Evolutionary conservation across 306 rosid species (phyloP).

Genomic region (Boehmeria nivea): DNA sequence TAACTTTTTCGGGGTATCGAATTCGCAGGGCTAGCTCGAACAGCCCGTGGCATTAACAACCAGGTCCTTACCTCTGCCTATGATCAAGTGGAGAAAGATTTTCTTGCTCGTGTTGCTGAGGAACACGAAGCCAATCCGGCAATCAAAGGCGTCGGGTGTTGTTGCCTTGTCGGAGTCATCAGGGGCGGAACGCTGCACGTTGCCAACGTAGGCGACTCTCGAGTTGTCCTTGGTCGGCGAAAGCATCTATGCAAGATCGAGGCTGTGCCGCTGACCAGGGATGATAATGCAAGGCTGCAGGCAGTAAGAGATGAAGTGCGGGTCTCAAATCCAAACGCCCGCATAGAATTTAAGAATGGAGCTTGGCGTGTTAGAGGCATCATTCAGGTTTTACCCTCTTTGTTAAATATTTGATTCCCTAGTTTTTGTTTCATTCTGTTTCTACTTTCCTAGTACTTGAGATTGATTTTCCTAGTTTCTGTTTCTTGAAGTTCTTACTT

Average conservation of each 20-base stretch:
- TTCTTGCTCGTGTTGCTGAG: constrained; percentile 75
- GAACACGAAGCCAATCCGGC: constrained; percentile 63
- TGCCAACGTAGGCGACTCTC: constrained; percentile 82
- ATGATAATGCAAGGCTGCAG: constrained; percentile 77
- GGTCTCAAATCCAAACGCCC: constrained; percentile 74
- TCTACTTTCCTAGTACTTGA: too few species aligned
- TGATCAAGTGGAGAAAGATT: constrained; percentile 81
- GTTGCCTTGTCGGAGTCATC: constrained; percentile 80
- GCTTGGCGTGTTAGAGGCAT: constrained; percentile 93
- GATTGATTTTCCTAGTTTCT: too few species aligned
- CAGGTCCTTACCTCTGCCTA: constrained; percentile 60
- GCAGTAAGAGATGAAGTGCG: constrained; percentile 75
- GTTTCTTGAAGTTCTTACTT: too few species aligned
- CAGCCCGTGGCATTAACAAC: constrained; percentile 57
- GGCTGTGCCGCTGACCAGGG: constrained; percentile 74
- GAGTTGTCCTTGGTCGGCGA: constrained; percentile 73
- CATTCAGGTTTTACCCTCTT: constrained; percentile 80
- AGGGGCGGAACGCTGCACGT: constrained; percentile 67
- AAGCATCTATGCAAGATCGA: constrained; percentile 57
- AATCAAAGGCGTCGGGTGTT: constrained; percentile 78
- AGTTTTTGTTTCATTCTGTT: too few species aligned
- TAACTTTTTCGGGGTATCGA: too few species aligned
- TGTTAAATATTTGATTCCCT: too few species aligned
- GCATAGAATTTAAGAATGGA: constrained; percentile 72
- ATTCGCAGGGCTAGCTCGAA: constrained; percentile 68